These are phyloP conservation scores for Cladosporium sp. DNA, from an alignment of 2,329 filamentous ascomycete genomes.

Conservation along the genomic window DNA sequence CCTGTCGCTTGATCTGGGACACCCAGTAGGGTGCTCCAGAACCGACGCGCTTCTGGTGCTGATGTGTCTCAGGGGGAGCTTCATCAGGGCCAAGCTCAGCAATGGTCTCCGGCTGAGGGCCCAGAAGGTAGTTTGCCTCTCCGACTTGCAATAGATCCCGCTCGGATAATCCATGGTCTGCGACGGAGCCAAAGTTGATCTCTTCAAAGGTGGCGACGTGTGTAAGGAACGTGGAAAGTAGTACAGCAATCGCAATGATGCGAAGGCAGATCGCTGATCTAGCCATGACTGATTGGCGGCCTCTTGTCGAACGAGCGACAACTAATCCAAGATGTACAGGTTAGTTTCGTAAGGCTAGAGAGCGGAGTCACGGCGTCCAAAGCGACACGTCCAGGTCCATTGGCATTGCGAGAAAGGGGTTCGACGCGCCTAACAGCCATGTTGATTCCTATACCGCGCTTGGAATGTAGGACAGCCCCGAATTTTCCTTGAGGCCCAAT, in stretches of 20 bases:
- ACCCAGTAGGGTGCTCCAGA: constrained; percentile 34
- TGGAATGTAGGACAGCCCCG: constrained; percentile 1
- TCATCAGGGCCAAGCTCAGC: constrained; percentile 5
- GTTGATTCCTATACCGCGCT: not conserved
- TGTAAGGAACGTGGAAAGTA: not conserved
- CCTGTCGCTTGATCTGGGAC: constrained; percentile 37
- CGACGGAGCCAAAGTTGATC: constrained; percentile 5
- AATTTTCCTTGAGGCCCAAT: not conserved
- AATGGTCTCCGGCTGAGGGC: constrained; percentile 1
- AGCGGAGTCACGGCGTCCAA: not conserved
- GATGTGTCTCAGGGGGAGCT: constrained; percentile 14
- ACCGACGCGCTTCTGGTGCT: constrained; percentile 24
- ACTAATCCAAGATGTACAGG: not conserved
- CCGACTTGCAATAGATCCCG: constrained; percentile 3
- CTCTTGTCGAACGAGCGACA: not conserved
- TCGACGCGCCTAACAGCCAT: constrained; percentile 6
- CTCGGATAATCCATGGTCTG: constrained; percentile 2
- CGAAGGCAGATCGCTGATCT: not conserved
- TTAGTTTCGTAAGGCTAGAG: not conserved
- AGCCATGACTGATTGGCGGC: constrained; percentile 1
- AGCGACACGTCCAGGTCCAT: not conserved
- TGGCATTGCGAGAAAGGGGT: not conserved
- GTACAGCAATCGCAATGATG: not conserved
- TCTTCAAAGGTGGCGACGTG: not conserved
- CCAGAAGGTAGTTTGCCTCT: not conserved